Conservation (phyloP, 2,329 filamentous ascomycete species). For the Ophiostoma australiae region DNA sequence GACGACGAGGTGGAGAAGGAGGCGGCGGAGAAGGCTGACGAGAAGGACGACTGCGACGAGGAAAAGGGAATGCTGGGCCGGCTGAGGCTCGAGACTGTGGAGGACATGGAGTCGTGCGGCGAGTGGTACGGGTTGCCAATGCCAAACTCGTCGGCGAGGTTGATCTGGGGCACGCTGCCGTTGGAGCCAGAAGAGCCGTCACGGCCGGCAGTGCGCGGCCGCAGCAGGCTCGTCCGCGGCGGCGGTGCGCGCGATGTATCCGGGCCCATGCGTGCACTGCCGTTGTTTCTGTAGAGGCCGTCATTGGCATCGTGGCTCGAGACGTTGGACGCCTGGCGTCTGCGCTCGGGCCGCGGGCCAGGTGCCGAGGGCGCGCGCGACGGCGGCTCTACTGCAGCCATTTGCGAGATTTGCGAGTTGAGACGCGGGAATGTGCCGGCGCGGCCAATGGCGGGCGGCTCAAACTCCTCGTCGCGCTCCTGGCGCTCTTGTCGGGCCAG, state of each 20-base stretch:
- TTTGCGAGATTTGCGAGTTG: constrained; percentile 23
- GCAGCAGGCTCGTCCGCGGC: constrained; percentile 47
- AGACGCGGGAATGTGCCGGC: constrained; percentile 51
- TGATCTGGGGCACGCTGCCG: constrained; percentile 40
- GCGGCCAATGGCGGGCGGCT: constrained; percentile 40
- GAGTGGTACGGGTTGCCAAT: constrained; percentile 60
- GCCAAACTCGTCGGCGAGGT: constrained; percentile 57
- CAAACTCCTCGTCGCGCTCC: constrained; percentile 40
- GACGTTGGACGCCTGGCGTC: constrained; percentile 31
- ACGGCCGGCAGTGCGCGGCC: constrained; percentile 36
- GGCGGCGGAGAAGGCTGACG: constrained; percentile 30
- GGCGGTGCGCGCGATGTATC: constrained; percentile 51
- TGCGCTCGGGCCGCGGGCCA: constrained; percentile 40
- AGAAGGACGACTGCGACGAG: constrained; percentile 50
- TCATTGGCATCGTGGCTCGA: constrained; percentile 16
- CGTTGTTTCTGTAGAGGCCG: constrained; percentile 2
- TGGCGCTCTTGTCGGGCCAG: constrained; percentile 33
- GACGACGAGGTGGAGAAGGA: constrained; percentile 5
- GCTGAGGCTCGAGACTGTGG: constrained; percentile 58
- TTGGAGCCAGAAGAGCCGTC: background rate
- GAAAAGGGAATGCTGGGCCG: constrained; percentile 55
- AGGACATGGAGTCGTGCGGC: constrained; percentile 60
- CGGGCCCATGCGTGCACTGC: constrained; percentile 35
- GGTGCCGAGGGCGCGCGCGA: constrained; percentile 40
- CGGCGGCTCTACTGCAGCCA: constrained; percentile 37